A percentile compares a stretch with the other conserved stretches of the same genome.
Evolutionary conservation across 2,329 filamentous ascomycete genomes (phyloP).

Genomic region (Apiospora arundinis): DNA sequence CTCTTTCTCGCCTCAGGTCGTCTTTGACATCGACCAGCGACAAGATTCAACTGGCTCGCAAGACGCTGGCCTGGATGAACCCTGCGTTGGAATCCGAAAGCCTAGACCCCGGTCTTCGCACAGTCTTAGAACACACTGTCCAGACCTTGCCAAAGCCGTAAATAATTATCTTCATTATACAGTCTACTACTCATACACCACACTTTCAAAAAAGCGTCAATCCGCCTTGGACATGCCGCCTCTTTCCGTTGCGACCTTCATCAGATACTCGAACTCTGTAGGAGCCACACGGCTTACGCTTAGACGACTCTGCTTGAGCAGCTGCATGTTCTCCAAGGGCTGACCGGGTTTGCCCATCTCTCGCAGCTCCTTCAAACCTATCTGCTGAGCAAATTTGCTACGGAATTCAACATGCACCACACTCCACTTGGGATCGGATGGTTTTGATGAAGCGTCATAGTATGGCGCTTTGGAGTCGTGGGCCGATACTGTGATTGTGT

Average conservation of each 20-base stretch:
- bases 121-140: constrained; percentile 60
- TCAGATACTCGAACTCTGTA: constrained; percentile 70
- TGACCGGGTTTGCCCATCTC: constrained; percentile 61
- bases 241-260: constrained; percentile 53
- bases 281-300: constrained; percentile 76
- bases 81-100: constrained; percentile 54
- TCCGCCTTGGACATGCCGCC: constrained; percentile 33
- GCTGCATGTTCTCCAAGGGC: constrained; percentile 76
- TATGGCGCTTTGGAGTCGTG: constrained; percentile 78
- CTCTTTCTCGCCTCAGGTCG: constrained; percentile 67
- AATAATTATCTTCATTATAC: constrained; percentile 24
- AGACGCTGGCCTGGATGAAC: constrained; percentile 61
- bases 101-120: constrained; percentile 62
- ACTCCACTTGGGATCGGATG: constrained; percentile 79
- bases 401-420: constrained; percentile 89
- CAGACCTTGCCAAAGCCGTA: constrained; percentile 35
- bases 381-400: constrained; percentile 76
- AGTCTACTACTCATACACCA: constrained; percentile 3
- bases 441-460: constrained; percentile 79
- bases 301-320: constrained; percentile 80
- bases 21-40: constrained; percentile 53
- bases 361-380: constrained; percentile 76
- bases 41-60: constrained; percentile 52
- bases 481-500: constrained; percentile 63
- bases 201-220: constrained; percentile 2